Conservation (phyloP, 768 basidiomycete genomes). For the Termitomyces sp. region DNA sequence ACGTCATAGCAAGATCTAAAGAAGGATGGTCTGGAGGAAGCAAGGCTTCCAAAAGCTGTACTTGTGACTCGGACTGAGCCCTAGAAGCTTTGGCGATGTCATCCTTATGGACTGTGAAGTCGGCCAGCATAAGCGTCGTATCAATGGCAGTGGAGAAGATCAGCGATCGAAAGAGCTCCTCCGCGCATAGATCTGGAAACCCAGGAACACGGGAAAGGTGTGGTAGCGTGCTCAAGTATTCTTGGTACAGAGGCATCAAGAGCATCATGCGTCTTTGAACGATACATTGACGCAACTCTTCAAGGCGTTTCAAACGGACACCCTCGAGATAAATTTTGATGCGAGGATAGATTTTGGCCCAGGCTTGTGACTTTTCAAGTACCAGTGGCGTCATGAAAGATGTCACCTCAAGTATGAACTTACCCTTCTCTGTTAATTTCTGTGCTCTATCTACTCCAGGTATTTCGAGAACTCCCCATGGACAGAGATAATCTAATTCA, state of each 20-base stretch:
- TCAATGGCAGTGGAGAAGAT: conserved; percentile 13
- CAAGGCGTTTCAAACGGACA: conserved; percentile 7
- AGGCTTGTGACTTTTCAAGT: conserved; percentile 12
- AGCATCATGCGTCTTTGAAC: neutral
- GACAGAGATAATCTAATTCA: conserved; percentile 5
- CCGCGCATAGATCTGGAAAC: conserved; percentile 10
- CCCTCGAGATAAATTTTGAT: conserved; percentile 12
- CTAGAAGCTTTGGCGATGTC: conserved; percentile 8
- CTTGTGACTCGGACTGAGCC: conserved; percentile 16
- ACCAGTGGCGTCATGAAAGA: neutral
- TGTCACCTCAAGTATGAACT: neutral
- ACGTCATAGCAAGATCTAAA: conserved; percentile 23
- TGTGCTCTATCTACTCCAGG: conserved; percentile 14
- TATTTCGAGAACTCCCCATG: conserved; percentile 3
- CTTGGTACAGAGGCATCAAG: neutral
- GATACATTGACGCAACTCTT: neutral
- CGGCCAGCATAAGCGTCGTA: neutral
- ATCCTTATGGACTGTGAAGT: conserved; percentile 5
- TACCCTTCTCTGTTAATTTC: conserved; percentile 19
- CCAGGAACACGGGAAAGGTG: conserved; percentile 6
- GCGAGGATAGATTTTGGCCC: conserved; percentile 17
- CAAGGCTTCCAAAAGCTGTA: conserved; percentile 7
- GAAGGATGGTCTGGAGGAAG: conserved; percentile 2
- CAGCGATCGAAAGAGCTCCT: conserved; percentile 17
- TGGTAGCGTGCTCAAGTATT: neutral